Percentiles rank a stretch among this genome's conserved stretches.
Conservation (phyloP, 1,284 basidiomycete species). For the Ceratobasidium sp. region DNA sequence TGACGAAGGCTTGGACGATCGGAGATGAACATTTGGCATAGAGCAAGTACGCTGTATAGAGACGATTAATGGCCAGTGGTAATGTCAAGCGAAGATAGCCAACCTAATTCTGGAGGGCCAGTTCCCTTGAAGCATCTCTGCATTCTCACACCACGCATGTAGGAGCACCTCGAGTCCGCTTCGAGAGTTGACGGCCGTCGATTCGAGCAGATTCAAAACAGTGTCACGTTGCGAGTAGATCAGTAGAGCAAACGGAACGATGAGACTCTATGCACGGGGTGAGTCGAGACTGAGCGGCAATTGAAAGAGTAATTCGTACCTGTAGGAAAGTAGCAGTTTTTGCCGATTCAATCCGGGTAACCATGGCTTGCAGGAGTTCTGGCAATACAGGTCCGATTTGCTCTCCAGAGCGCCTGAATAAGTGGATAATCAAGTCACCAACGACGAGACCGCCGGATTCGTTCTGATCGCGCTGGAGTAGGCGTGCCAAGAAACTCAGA, state of each 20-base stretch:
- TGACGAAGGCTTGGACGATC: conserved; percentile 74
- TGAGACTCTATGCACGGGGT: conserved; percentile 71
- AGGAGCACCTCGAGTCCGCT: conserved; percentile 85
- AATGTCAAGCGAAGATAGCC: conserved; percentile 42
- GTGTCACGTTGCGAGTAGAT: conserved; percentile 86
- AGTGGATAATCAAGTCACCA: conserved; percentile 93
- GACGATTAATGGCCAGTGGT: not conserved
- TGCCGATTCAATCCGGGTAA: conserved; percentile 82
- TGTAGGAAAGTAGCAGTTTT: conserved; percentile 91
- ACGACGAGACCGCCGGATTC: conserved; percentile 92
- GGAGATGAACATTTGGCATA: conserved; percentile 81
- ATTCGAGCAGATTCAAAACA: conserved; percentile 80
- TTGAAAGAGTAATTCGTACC: conserved; percentile 59
- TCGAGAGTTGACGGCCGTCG: conserved; percentile 69
- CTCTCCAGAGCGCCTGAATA: conserved; percentile 85
- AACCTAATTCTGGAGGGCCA: conserved; percentile 87
- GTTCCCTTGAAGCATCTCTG: conserved; percentile 93
- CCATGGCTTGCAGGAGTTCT: conserved; percentile 86
- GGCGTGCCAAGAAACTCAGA: conserved; percentile 79
- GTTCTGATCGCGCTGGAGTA: conserved; percentile 76
- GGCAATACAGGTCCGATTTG: conserved; percentile 86
- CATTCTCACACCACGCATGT: conserved; percentile 93
- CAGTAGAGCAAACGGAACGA: conserved; percentile 94
- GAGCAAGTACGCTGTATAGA: conserved; percentile 73
- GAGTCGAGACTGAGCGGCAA: too few relatives aligned